A percentile compares a stretch with the other conserved stretches of the same genome.
Evolutionary conservation across 768 basidiomycete genomes (phyloP).

Genomic region (Clitopilus hobsonii): DNA sequence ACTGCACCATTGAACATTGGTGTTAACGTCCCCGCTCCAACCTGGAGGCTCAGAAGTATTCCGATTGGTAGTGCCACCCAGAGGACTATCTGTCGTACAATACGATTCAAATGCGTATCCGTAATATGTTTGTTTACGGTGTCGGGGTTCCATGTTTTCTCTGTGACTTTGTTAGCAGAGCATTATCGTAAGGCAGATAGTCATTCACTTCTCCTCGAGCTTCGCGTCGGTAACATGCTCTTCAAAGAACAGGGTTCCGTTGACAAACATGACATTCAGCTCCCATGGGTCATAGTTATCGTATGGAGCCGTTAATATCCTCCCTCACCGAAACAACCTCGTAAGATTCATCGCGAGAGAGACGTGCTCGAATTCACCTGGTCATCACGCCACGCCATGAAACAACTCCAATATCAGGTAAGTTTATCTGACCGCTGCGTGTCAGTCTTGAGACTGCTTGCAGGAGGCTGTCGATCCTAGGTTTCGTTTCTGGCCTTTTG

Average conservation of each 20-base stretch:
- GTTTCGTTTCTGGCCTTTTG: conserved; percentile 57
- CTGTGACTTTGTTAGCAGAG: conserved; percentile 28
- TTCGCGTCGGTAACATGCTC: conserved; percentile 60
- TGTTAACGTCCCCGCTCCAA: conserved; percentile 82
- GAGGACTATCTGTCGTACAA: conserved; percentile 55
- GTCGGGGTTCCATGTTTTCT: conserved; percentile 59
- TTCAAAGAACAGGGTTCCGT: conserved; percentile 70
- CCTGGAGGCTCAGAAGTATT: conserved; percentile 34
- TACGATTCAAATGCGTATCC: conserved; percentile 91
- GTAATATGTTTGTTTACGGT: conserved; percentile 67
- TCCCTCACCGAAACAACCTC: conserved; percentile 32
- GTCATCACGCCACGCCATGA: conserved; percentile 85
- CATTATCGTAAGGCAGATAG: neutral
- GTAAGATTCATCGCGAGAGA: conserved; percentile 9
- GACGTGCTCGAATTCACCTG: conserved; percentile 41
- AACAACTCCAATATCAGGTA: conserved; percentile 51
- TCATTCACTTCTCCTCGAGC: conserved; percentile 59
- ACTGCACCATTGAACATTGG: conserved; percentile 87
- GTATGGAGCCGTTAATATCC: conserved; percentile 78
- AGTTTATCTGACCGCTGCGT: conserved; percentile 19
- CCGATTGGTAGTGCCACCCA: conserved; percentile 15
- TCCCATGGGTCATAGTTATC: conserved; percentile 79
- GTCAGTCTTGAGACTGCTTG: conserved; percentile 47
- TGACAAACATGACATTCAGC: conserved; percentile 75
- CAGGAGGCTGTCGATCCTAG: conserved; percentile 66